Conservation (phyloP, 164 flowering plant genomes). For the Liriodendron chinense region DNA sequence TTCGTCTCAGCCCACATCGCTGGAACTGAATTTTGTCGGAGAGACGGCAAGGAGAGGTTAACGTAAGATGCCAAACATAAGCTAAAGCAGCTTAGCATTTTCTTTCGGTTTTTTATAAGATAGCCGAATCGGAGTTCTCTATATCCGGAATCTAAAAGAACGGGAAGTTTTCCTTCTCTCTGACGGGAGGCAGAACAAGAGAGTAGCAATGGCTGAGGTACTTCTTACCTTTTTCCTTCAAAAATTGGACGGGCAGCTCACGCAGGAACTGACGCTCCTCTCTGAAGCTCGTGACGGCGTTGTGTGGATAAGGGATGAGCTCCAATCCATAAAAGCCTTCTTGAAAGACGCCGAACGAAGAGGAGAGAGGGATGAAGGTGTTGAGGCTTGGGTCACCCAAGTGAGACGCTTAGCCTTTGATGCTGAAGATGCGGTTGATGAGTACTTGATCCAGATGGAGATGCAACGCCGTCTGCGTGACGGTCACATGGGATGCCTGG, state of each 20-base stretch:
- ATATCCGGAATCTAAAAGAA: too few relatives aligned
- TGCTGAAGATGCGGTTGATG: neutral
- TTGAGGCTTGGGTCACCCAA: neutral
- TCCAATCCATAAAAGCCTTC: neutral
- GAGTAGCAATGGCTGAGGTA: neutral
- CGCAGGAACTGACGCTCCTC: neutral
- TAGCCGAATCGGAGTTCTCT: too few relatives aligned
- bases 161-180: too few relatives aligned
- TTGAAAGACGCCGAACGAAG: neutral
- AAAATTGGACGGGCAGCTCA: neutral
- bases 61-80: too few relatives aligned
- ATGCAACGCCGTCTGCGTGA: neutral
- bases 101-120: too few relatives aligned
- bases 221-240: neutral
- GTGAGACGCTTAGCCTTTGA: neutral
- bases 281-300: neutral
- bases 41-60: too few relatives aligned
- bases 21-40: too few relatives aligned
- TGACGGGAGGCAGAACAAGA: too few relatives aligned
- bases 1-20: too few relatives aligned
- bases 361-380: neutral
- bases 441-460: neutral
- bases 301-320: neutral
- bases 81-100: too few relatives aligned
- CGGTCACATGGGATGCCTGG: too few relatives aligned